Percentiles rank a stretch among this genome's conserved stretches.
phyloP scores from a whole-genome alignment of 345 rosid species.

The Microcos paniculata region DNA sequence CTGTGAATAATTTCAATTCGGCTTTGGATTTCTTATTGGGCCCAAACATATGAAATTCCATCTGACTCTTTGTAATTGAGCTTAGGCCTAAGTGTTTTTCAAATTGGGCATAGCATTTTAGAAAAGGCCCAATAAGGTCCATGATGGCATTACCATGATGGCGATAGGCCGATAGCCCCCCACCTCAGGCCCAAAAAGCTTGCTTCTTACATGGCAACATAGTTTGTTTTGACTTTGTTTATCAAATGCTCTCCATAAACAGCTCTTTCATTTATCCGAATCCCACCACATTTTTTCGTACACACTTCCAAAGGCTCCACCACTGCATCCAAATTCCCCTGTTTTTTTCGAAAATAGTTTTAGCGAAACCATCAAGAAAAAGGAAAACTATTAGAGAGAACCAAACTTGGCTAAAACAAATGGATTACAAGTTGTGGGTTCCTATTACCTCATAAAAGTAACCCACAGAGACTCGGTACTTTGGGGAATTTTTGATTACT shows the following conservation, averaged over 20 bases:
- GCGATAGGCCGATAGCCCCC: too few relatives aligned
- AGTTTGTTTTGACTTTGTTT: conserved; percentile 67
- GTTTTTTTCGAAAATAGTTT: conserved; percentile 19
- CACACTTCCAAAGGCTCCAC: conserved; percentile 79
- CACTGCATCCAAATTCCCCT: conserved; percentile 66
- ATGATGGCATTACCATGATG: too few relatives aligned
- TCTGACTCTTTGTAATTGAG: too few relatives aligned
- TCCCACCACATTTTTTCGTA: conserved; percentile 42
- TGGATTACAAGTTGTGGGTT: too few relatives aligned
- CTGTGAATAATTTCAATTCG: too few relatives aligned
- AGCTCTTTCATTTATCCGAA: conserved; percentile 48
- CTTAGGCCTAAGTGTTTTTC: too few relatives aligned
- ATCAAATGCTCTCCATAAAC: conserved; percentile 83
- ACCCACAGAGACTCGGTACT: conserved; percentile 64
- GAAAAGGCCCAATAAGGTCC: too few relatives aligned
- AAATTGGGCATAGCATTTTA: too few relatives aligned
- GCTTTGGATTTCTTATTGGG: too few relatives aligned
- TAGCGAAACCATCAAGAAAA: background rate
- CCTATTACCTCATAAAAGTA: conserved; percentile 88
- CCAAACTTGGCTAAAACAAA: too few relatives aligned
- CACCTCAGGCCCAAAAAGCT: background rate
- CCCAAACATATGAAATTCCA: too few relatives aligned
- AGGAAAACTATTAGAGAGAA: too few relatives aligned
- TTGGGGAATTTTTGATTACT: conserved; percentile 61
- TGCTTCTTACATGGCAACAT: conserved; percentile 35